These are phyloP conservation scores for Lumnitzera racemosa DNA, from an alignment of 345 rosid genomes.

Conservation along the genomic window DNA sequence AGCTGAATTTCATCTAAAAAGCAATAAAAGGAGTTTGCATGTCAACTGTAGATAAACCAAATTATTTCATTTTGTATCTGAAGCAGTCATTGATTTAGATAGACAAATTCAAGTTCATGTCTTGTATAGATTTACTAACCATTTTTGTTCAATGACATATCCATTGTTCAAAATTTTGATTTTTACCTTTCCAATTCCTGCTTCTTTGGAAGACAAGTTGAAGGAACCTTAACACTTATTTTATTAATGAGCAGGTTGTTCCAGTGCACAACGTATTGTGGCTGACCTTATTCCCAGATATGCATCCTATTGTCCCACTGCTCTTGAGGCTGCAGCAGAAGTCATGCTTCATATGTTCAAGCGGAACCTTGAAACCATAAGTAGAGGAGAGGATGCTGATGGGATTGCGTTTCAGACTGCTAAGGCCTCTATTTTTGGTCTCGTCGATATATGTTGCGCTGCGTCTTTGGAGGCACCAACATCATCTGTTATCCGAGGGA, in stretches of 20 bases:
- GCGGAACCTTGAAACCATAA: constrained; percentile 41
- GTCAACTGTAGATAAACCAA: too few relatives aligned
- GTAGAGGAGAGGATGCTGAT: constrained; percentile 59
- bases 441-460: constrained; percentile 64
- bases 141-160: too few relatives aligned
- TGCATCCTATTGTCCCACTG: constrained; percentile 68
- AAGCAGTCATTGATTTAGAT: too few relatives aligned
- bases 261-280: constrained; percentile 74
- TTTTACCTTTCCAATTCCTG: background rate
- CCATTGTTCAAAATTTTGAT: background rate
- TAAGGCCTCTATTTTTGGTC: constrained; percentile 74
- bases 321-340: constrained; percentile 68
- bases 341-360: constrained; percentile 58
- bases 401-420: constrained; percentile 74
- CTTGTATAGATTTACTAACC: too few relatives aligned
- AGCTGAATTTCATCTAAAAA: too few relatives aligned
- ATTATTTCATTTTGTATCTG: too few relatives aligned
- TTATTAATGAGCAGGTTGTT: constrained; percentile 58
- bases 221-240: background rate
- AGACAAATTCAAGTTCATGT: too few relatives aligned
- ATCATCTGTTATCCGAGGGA: constrained; percentile 47
- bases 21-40: too few relatives aligned
- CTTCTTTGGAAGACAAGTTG: background rate
- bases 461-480: constrained; percentile 46
- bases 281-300: constrained; percentile 89